These are phyloP conservation scores for Coemansia sp. DNA, from an alignment of 192 early-diverging fungal genomes.

Conservation along the genomic window DNA sequence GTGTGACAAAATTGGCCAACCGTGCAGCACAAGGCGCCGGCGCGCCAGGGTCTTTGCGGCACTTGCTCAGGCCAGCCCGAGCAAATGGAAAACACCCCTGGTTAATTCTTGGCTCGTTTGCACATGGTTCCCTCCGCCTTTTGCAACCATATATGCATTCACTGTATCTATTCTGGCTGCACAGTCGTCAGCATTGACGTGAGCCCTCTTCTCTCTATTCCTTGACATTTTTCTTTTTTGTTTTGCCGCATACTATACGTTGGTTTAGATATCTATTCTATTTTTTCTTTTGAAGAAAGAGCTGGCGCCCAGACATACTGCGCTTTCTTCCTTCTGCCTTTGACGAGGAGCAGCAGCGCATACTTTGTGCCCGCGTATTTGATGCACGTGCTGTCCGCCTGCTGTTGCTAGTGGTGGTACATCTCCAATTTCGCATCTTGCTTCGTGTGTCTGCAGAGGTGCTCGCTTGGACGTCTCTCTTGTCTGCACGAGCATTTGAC, in stretches of 20 bases:
- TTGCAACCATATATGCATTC: conserved; percentile 3
- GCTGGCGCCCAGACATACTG: not conserved
- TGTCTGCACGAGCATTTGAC: not conserved
- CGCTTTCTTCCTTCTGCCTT: not conserved
- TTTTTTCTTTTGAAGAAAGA: conserved; percentile 5
- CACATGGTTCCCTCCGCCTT: conserved; percentile 3
- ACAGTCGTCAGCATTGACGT: not conserved
- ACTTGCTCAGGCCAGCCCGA: not conserved
- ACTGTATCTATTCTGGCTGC: not conserved
- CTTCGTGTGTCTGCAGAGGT: not conserved
- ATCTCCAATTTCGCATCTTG: not conserved
- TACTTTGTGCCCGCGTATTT: not conserved
- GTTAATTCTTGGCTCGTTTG: conserved; percentile 1
- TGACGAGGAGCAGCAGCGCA: not conserved
- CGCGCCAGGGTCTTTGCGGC: conserved; percentile 2
- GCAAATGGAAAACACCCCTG: not conserved
- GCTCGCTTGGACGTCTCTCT: not conserved
- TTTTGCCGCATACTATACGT: not conserved
- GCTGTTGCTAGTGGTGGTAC: conserved; percentile 2
- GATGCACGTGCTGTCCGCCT: conserved; percentile 2
- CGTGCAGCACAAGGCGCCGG: not conserved
- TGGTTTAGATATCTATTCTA: not conserved
- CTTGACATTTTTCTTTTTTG: conserved; percentile 1
- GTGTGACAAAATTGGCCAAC: conserved; percentile 3
- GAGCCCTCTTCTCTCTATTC: not conserved